Percentiles rank a stretch among this genome's conserved stretches.
These are phyloP conservation scores for Lachnellula subtilissima DNA, from an alignment of 2,329 filamentous ascomycete genomes.

Conservation along the genomic window DNA sequence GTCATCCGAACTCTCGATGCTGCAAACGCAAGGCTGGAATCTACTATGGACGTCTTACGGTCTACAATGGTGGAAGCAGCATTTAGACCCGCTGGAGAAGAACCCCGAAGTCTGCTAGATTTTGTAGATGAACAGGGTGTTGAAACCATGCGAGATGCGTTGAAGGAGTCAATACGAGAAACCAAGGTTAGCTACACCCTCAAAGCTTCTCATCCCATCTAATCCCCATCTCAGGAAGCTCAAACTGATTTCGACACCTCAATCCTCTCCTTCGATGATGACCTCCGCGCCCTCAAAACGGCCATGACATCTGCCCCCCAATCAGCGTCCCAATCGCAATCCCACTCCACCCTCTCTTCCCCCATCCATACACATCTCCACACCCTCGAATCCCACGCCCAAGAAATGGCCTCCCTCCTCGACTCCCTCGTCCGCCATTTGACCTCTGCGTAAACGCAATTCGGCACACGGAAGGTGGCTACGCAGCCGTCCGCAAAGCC, in stretches of 20 bases:
- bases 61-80: conserved; percentile 59
- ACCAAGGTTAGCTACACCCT: conserved; percentile 49
- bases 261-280: conserved; percentile 65
- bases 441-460: conserved; percentile 90
- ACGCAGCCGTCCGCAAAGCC: conserved; percentile 63
- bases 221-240: conserved; percentile 41
- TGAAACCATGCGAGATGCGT: conserved; percentile 56
- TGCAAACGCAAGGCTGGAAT: conserved; percentile 58
- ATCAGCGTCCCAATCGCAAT: conserved; percentile 26
- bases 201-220: conserved; percentile 6
- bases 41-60: conserved; percentile 61
- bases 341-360: conserved; percentile 18
- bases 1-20: conserved; percentile 62
- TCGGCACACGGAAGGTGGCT: conserved; percentile 79
- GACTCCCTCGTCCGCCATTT: conserved; percentile 82
- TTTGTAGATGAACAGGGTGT: conserved; percentile 73
- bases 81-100: conserved; percentile 55
- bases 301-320: conserved; percentile 31
- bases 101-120: conserved; percentile 62
- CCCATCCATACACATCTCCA: conserved; percentile 44
- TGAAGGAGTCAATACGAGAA: conserved; percentile 67
- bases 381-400: conserved; percentile 52
- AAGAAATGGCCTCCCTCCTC: conserved; percentile 76
- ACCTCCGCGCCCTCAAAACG: conserved; percentile 60
- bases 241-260: conserved; percentile 69